Evolutionary conservation across 805 yeast genomes (phyloP).

Genomic region (Saccharomycopsis schoenii): DNA sequence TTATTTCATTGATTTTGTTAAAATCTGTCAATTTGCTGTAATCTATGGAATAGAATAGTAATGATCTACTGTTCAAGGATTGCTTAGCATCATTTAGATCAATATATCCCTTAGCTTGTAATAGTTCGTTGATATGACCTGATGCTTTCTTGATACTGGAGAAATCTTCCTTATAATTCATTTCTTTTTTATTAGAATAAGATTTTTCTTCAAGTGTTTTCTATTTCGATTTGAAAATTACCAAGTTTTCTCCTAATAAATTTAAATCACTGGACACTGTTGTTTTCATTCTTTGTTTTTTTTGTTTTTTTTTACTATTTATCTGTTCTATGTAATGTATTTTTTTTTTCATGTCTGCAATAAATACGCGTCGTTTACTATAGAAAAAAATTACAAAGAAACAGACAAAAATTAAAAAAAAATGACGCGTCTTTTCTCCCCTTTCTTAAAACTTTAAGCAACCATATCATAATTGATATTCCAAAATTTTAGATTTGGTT

Average conservation of each 20-base stretch:
- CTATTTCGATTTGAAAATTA: background rate
- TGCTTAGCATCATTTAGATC: background rate
- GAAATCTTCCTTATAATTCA: conserved; percentile 14
- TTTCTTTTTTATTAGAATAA: background rate
- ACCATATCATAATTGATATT: background rate
- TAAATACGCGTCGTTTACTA: background rate
- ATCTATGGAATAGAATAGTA: conserved; percentile 8
- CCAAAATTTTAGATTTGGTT: too few relatives aligned
- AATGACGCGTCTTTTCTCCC: background rate
- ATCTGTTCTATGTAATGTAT: too few relatives aligned
- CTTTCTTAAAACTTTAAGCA: background rate
- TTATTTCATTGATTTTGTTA: background rate
- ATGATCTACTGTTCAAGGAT: background rate
- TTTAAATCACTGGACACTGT: background rate
- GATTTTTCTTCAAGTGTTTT: background rate
- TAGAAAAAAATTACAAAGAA: background rate
- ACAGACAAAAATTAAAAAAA: background rate
- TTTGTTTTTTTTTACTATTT: background rate
- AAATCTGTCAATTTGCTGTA: conserved; percentile 5
- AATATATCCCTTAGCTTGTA: conserved; percentile 9
- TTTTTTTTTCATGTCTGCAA: background rate
- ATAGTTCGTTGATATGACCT: conserved; percentile 1
- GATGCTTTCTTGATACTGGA: conserved; percentile 13
- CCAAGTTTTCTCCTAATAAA: too few relatives aligned
- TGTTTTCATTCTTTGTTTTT: too few relatives aligned